These are phyloP conservation scores for Paramecium tetraurelia DNA, from an alignment of 73 alveolate species.

Conservation along the genomic window DNA sequence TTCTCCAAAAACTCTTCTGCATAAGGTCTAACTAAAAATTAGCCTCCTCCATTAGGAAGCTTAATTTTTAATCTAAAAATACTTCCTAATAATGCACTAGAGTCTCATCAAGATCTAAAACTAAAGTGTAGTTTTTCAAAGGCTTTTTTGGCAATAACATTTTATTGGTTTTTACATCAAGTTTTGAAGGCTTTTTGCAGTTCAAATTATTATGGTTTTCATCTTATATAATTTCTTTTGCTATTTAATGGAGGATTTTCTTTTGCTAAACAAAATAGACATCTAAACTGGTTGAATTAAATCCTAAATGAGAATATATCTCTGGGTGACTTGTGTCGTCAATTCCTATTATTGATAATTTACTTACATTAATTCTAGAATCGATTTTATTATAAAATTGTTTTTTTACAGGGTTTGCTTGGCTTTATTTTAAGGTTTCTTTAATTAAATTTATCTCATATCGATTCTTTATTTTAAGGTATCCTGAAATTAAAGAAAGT, in stretches of 20 bases:
- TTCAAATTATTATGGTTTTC: not conserved
- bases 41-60: slow-evolving; percentile 65
- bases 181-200: not conserved
- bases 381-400: not conserved
- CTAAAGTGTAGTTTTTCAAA: not conserved
- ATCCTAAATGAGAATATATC: not conserved
- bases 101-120: not conserved
- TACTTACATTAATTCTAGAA: slow-evolving; percentile 45
- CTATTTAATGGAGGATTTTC: not conserved
- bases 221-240: not conserved
- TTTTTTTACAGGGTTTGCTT: not conserved
- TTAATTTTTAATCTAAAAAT: not conserved
- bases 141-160: not conserved
- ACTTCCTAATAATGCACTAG: not conserved
- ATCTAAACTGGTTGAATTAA: not conserved
- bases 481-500: not conserved
- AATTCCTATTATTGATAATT: slow-evolving; percentile 39
- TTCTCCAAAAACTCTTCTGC: slow-evolving; percentile 87
- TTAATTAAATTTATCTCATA: not conserved
- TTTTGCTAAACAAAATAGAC: not conserved
- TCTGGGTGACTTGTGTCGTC: slow-evolving; percentile 56
- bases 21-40: slow-evolving; percentile 92
- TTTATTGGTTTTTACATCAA: not conserved
- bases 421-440: not conserved
- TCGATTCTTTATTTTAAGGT: not conserved